Evolutionary conservation across 2,329 filamentous ascomycete genomes (phyloP).

Genomic region (Pseudogymnoascus sp.): DNA sequence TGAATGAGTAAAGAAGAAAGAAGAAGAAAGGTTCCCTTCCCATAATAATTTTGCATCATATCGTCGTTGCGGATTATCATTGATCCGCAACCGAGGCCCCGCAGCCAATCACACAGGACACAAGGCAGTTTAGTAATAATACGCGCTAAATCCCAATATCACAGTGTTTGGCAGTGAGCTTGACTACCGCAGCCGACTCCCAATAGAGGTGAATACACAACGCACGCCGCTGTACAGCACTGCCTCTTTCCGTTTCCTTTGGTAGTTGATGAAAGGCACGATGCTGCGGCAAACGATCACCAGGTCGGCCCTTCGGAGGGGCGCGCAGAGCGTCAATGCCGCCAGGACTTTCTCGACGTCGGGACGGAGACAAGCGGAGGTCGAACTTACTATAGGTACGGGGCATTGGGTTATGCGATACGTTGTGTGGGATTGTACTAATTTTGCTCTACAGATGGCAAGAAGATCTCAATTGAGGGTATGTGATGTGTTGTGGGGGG

Average conservation of each 20-base stretch:
- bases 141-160: conserved; percentile 11
- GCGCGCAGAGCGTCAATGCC: conserved; percentile 52
- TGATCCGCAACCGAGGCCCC: conserved; percentile 2
- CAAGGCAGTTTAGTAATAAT: conserved; percentile 1
- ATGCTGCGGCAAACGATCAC: conserved; percentile 64
- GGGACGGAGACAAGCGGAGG: conserved; percentile 73
- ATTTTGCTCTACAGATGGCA: conserved; percentile 63
- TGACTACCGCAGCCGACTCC: conserved; percentile 15
- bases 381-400: conserved; percentile 92
- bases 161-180: conserved; percentile 3
- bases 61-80: neutral
- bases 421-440: conserved; percentile 21
- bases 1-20: conserved; percentile 49
- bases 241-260: conserved; percentile 34
- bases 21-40: conserved; percentile 28
- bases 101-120: conserved; percentile 9
- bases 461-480: conserved; percentile 98
- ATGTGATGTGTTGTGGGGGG: conserved; percentile 28
- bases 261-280: conserved; percentile 51
- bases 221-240: conserved; percentile 18
- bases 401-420: conserved; percentile 27
- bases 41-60: conserved; percentile 11
- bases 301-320: conserved; percentile 61
- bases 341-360: conserved; percentile 79
- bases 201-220: conserved; percentile 15